These are phyloP conservation scores for Pontederia crassipes DNA, from an alignment of 176 grass and related monocot species.

Conservation along the genomic window DNA sequence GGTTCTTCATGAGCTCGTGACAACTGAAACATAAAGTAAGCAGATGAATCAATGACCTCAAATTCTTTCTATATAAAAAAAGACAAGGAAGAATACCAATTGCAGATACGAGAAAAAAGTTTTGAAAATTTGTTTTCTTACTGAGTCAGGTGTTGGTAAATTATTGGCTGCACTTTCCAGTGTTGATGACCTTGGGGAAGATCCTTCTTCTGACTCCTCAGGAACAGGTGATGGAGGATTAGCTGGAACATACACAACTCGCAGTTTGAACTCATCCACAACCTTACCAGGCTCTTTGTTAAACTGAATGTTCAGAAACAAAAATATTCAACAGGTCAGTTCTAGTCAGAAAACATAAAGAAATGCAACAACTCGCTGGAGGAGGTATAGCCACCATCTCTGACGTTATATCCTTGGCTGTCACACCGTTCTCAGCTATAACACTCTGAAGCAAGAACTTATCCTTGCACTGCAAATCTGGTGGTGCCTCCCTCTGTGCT, in stretches of 20 bases:
- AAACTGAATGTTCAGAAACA: slow-evolving; percentile 37
- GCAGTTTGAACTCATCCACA: slow-evolving; percentile 88
- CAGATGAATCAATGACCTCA: neutral
- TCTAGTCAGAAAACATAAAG: slow-evolving; percentile 2
- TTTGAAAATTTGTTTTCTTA: slow-evolving; percentile 30
- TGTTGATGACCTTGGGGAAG: slow-evolving; percentile 49
- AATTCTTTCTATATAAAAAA: slow-evolving; percentile 4
- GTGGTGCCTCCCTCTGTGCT: slow-evolving; percentile 70
- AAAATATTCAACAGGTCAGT: slow-evolving; percentile 9
- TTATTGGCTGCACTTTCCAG: slow-evolving; percentile 49
- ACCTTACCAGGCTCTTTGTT: slow-evolving; percentile 76
- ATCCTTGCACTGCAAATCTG: slow-evolving; percentile 83
- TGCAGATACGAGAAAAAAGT: neutral
- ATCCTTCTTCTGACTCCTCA: slow-evolving; percentile 82
- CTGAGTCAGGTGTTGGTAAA: slow-evolving; percentile 43
- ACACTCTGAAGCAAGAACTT: slow-evolving; percentile 97
- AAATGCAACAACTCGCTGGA: neutral
- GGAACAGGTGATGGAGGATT: slow-evolving; percentile 42
- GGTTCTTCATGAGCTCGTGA: slow-evolving; percentile 13
- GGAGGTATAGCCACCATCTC: slow-evolving; percentile 40
- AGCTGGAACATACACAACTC: slow-evolving; percentile 64
- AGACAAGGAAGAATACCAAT: neutral
- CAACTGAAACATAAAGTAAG: slow-evolving; percentile 1
- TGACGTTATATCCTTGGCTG: slow-evolving; percentile 54
- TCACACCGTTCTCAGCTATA: slow-evolving; percentile 43